Base-by-base conservation (phyloP, 352 stramenopile genomes). In the Phytophthora multivora region DNA sequence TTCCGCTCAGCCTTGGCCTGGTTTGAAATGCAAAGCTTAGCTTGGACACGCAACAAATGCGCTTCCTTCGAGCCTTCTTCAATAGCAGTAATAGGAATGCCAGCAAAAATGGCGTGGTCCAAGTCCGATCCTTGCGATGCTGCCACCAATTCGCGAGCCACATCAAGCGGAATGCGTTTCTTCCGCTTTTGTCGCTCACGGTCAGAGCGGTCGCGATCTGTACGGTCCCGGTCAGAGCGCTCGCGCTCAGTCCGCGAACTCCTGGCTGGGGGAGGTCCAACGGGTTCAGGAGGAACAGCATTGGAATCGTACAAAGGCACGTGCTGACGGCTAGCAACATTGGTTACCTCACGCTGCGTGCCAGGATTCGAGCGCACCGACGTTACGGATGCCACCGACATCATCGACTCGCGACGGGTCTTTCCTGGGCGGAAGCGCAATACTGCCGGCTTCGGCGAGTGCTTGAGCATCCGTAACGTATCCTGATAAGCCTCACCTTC, bases 401-500 rank as follows among this genome's bases (percentile, higher is more conserved):
- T 76, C 46, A 80, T 83, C 3, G 84, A 84, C 25, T 82, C 75
- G 11, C 79, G 80, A 5, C 84, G 82, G 55, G 63, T 80, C 47
- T 75, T 77, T 18, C 71, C 75, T 12, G 81, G 81, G 2, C 83
- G 86, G 68, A 95, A 95, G 9, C 86, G 84, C 51, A 95, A 56
- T 15, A 95, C 85, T 3, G 84, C 81, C 0, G 86, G 86, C 63
- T 95, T 95, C 4, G 84, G 82, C 19, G 86, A 93, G 59, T 95
- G 86, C 66, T 95, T 95, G 30, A 95, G 76, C 80, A 93, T 91
- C 15, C 86, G 83, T 26, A 95, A 65, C 26, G 86, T 95, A 46
- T 91, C 83, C 58, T 92, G 84, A 71, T 95, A 95, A 23, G 86
- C 79, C 39, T 86, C 73, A 5, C 84, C 86, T 57, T 96, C 87